phyloP scores from a whole-genome alignment of 2,329 filamentous ascomycete genomes.

The Penicillium sp. region DNA sequence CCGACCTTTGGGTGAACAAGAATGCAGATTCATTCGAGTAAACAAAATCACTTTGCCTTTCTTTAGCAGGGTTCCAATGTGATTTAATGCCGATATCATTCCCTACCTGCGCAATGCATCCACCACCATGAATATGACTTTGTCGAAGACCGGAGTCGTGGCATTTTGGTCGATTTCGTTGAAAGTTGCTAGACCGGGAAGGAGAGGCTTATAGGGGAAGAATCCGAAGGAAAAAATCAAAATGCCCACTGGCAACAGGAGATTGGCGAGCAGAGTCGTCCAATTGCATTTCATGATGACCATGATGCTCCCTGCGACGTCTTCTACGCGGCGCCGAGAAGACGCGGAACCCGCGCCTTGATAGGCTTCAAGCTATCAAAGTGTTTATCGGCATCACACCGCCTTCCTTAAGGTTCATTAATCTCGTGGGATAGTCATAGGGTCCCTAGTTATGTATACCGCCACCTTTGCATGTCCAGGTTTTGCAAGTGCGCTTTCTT shows the following conservation, averaged over 20 bases:
- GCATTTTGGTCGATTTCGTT: constrained; percentile 50
- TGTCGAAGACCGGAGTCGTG: constrained; percentile 70
- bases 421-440: no score
- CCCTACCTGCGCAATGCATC: constrained; percentile 82
- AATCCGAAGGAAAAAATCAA: constrained; percentile 81
- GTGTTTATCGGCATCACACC: constrained; percentile 13
- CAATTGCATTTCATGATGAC: constrained; percentile 25
- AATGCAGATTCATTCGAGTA: constrained; percentile 78
- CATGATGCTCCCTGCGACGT: constrained; percentile 18
- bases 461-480: neutral
- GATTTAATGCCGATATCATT: neutral
- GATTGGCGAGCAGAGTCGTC: constrained; percentile 62
- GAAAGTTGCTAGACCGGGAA: constrained; percentile 73
- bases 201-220: constrained; percentile 94
- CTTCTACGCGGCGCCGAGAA: neutral
- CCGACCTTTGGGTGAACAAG: constrained; percentile 75
- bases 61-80: constrained; percentile 16
- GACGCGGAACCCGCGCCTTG: neutral
- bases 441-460: neutral
- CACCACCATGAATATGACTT: constrained; percentile 93
- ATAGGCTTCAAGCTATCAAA: neutral
- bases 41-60: constrained; percentile 73
- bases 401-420: constrained; percentile 9
- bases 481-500: neutral
- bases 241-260: constrained; percentile 71